Conservation (phyloP, 177 flowering plant species). For the Vitis hybrid region DNA sequence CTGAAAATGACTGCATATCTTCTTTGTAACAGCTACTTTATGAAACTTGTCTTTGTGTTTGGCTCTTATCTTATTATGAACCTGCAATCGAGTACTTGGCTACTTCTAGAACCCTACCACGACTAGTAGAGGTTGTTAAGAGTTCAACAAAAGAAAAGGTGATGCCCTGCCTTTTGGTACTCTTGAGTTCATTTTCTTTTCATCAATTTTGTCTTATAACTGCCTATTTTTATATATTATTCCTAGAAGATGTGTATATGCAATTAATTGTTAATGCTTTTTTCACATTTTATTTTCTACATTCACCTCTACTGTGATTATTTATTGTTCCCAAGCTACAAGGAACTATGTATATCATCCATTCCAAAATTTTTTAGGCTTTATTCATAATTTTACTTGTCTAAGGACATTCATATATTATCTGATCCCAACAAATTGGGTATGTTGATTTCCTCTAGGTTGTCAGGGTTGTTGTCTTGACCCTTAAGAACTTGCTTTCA, state of each 20-base stretch:
- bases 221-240: not conserved
- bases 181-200: constrained; percentile 7
- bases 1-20: constrained; percentile 3
- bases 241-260: not conserved
- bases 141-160: constrained; percentile 97
- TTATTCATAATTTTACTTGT: not conserved
- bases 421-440: constrained; percentile 5
- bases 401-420: not conserved
- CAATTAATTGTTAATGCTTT: not conserved
- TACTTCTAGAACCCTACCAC: constrained; percentile 75
- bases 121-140: constrained; percentile 83
- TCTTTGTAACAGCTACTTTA: constrained; percentile 75
- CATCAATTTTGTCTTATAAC: not conserved
- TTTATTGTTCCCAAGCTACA: constrained; percentile 1
- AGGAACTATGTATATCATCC: not conserved
- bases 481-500: constrained; percentile 74
- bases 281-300: not conserved
- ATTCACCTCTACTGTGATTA: not conserved
- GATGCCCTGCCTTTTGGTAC: constrained; percentile 7
- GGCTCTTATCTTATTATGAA: constrained; percentile 93
- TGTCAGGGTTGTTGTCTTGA: constrained; percentile 84
- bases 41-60: constrained; percentile 91
- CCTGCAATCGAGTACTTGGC: constrained; percentile 88
- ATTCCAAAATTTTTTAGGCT: not conserved
- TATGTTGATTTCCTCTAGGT: constrained; percentile 50